These are phyloP conservation scores for Penicillium macrosclerotiorum DNA, from an alignment of 495 filamentous ascomycete genomes.

Conservation along the genomic window DNA sequence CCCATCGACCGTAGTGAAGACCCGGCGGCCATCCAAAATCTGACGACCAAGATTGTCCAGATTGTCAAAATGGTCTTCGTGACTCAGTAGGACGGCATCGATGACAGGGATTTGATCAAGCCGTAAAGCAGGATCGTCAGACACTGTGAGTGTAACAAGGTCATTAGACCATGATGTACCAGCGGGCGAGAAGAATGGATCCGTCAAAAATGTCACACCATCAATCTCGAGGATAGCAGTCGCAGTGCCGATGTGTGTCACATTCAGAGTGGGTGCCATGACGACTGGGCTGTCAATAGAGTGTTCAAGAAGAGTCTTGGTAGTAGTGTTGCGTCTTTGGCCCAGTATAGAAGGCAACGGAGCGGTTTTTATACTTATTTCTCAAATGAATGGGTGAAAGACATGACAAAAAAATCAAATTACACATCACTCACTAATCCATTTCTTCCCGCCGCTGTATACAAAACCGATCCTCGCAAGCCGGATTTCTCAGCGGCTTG, in stretches of 20 bases:
- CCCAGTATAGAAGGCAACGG: too few relatives aligned
- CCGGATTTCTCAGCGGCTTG: too few relatives aligned
- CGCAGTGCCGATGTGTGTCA: slow-evolving; percentile 51
- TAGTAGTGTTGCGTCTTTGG: too few relatives aligned
- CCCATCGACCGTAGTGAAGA: slow-evolving; percentile 52
- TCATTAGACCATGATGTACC: slow-evolving; percentile 37
- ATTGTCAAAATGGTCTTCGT: slow-evolving; percentile 57
- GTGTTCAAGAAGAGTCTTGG: too few relatives aligned
- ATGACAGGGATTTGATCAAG: slow-evolving; percentile 45
- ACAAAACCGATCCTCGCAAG: too few relatives aligned
- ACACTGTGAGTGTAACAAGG: slow-evolving; percentile 26
- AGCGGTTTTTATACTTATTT: too few relatives aligned
- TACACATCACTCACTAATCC: too few relatives aligned
- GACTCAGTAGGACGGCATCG: slow-evolving; percentile 51
- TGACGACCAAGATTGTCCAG: slow-evolving; percentile 42
- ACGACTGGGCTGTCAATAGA: not conserved
- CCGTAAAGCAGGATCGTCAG: slow-evolving; percentile 32
- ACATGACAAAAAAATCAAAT: too few relatives aligned
- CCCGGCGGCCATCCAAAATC: slow-evolving; percentile 47
- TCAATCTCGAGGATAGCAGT: slow-evolving; percentile 50
- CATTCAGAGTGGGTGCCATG: not conserved
- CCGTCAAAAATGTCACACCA: slow-evolving; percentile 48
- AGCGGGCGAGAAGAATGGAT: slow-evolving; percentile 52
- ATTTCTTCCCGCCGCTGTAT: too few relatives aligned
- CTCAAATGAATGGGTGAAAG: too few relatives aligned